These are phyloP conservation scores for Talaromyces sp. DNA, from an alignment of 2,329 filamentous ascomycete species.

Conservation along the genomic window DNA sequence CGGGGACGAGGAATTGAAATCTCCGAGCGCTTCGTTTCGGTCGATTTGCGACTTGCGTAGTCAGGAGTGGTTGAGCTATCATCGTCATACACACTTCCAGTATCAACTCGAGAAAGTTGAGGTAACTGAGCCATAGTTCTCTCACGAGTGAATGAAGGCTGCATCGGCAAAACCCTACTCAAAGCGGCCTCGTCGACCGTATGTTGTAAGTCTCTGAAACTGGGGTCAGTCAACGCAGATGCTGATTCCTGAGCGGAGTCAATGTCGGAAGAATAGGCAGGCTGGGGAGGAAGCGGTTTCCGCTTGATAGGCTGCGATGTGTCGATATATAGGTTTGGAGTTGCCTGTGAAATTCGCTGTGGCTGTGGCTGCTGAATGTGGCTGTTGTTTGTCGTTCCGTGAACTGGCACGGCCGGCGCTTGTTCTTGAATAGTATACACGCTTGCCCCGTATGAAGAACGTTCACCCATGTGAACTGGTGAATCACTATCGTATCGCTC, in stretches of 20 bases:
- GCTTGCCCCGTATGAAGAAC: slow-evolving; percentile 9
- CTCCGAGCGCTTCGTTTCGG: slow-evolving; percentile 40
- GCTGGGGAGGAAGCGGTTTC: slow-evolving; percentile 51
- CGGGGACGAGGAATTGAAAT: slow-evolving; percentile 57
- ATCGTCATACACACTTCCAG: slow-evolving; percentile 52
- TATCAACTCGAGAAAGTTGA: slow-evolving; percentile 25
- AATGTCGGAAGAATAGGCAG: slow-evolving; percentile 21
- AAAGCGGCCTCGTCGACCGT: slow-evolving; percentile 50
- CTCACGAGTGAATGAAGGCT: slow-evolving; percentile 25
- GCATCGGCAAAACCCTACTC: slow-evolving; percentile 44
- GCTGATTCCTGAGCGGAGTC: slow-evolving; percentile 20
- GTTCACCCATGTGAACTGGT: slow-evolving; percentile 1
- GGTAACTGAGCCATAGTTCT: slow-evolving; percentile 7
- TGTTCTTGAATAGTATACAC: slow-evolving; percentile 5
- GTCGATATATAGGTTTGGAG: slow-evolving; percentile 29
- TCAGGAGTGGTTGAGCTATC: slow-evolving; percentile 66
- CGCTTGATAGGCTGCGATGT: slow-evolving; percentile 47
- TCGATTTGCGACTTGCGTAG: slow-evolving; percentile 67
- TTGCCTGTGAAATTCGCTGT: background rate
- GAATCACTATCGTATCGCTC: slow-evolving; percentile 12
- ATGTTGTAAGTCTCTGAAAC: slow-evolving; percentile 40
- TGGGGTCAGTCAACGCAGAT: slow-evolving; percentile 33
- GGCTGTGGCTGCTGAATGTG: background rate
- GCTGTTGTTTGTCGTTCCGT: slow-evolving; percentile 3
- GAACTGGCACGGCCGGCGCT: slow-evolving; percentile 15